A percentile compares a stretch with the other conserved stretches of the same genome.
Evolutionary conservation across 2,329 filamentous ascomycete species (phyloP).

Genomic region (Ophidiomyces ophidiicola): DNA sequence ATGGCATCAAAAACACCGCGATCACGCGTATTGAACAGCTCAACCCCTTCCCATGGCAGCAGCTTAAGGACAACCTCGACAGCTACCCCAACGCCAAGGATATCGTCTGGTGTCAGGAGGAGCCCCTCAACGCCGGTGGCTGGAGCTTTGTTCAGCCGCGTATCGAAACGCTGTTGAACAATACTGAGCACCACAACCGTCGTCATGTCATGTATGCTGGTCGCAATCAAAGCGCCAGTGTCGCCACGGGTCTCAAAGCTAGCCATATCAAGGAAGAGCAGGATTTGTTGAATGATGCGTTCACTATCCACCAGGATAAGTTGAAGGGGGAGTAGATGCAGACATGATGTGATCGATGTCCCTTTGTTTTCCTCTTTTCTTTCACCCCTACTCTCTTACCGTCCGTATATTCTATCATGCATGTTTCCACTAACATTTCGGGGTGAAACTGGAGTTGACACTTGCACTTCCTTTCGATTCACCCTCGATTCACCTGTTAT

Average conservation of each 20-base stretch:
- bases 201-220: conserved; percentile 95
- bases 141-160: conserved; percentile 97
- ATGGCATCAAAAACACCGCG: conserved; percentile 79
- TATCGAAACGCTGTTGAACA: conserved; percentile 89
- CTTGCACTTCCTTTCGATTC: background rate
- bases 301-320: conserved; percentile 51
- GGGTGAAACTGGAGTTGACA: background rate
- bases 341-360: background rate
- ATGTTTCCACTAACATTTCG: background rate
- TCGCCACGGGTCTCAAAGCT: conserved; percentile 83
- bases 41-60: conserved; percentile 97
- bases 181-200: conserved; percentile 83
- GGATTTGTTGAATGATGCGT: conserved; percentile 59
- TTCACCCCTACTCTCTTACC: background rate
- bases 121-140: conserved; percentile 90
- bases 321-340: conserved; percentile 49
- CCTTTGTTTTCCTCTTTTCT: background rate
- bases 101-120: conserved; percentile 94
- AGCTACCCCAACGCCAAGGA: conserved; percentile 94
- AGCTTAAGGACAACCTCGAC: conserved; percentile 92
- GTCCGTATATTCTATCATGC: conserved; percentile 3
- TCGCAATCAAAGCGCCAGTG: conserved; percentile 80
- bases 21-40: conserved; percentile 95
- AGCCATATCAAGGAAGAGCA: conserved; percentile 86
- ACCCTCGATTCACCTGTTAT: conserved; percentile 1